phyloP scores from a whole-genome alignment of 179 eudicot genomes.

The Carnegiea gigantea region DNA sequence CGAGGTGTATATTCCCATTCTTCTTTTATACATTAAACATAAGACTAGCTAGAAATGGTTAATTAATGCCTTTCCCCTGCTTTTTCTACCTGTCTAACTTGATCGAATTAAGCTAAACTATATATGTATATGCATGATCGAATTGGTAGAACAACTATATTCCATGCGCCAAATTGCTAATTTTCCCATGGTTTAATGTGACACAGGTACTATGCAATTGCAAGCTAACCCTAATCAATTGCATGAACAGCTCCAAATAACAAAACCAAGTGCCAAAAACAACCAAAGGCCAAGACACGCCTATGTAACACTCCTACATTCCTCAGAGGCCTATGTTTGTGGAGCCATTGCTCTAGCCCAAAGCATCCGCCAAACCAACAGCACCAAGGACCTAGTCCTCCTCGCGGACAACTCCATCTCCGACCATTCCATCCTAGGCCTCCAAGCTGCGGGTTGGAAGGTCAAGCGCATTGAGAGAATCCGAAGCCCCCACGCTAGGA shows the following conservation, averaged over 20 bases:
- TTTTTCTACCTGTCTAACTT: too few relatives aligned
- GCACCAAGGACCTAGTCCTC: conserved; percentile 69
- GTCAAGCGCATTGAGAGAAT: conserved; percentile 61
- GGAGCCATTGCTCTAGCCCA: conserved; percentile 86
- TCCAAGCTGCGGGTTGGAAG: conserved; percentile 69
- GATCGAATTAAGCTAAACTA: too few relatives aligned
- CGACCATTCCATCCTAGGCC: conserved; percentile 44
- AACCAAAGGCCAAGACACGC: conserved; percentile 49
- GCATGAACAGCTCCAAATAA: neutral
- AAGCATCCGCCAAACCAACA: conserved; percentile 65
- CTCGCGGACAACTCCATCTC: conserved; percentile 64
- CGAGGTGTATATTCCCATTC: too few relatives aligned
- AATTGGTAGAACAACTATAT: too few relatives aligned
- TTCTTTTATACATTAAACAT: too few relatives aligned
- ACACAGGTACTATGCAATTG: conserved; percentile 24
- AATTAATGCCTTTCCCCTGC: too few relatives aligned
- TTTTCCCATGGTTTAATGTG: neutral
- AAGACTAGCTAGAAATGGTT: too few relatives aligned
- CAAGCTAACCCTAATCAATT: conserved; percentile 7
- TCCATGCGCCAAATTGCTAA: too few relatives aligned
- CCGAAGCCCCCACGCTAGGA: conserved; percentile 48
- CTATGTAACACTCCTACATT: conserved; percentile 75
- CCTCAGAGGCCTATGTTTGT: conserved; percentile 77
- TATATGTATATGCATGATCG: too few relatives aligned
- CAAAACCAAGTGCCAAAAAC: neutral